These are phyloP conservation scores for Parachaetomium inaequale DNA, from an alignment of 495 filamentous ascomycete genomes.

Conservation along the genomic window DNA sequence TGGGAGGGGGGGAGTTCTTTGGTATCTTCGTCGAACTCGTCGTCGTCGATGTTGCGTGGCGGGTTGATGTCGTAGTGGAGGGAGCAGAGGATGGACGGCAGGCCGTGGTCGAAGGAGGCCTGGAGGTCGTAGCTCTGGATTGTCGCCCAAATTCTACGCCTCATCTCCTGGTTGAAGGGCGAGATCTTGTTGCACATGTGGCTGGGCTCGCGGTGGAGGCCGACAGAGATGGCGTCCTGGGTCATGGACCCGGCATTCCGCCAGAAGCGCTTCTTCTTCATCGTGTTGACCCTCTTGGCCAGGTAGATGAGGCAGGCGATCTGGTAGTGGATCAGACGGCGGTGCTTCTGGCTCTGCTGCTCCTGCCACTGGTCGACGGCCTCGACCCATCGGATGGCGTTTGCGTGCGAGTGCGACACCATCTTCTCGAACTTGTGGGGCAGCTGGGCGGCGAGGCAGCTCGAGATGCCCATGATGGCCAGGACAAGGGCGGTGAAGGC, in stretches of 20 bases:
- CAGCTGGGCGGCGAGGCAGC: slow-evolving; percentile 34
- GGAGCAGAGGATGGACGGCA: slow-evolving; percentile 46
- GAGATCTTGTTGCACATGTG: slow-evolving; percentile 34
- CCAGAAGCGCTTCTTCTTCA: slow-evolving; percentile 55
- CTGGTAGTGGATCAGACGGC: slow-evolving; percentile 45
- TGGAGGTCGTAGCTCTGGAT: slow-evolving; percentile 60
- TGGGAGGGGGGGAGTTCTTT: slow-evolving; percentile 35
- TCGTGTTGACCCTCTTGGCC: slow-evolving; percentile 43
- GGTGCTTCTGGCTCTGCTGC: slow-evolving; percentile 42
- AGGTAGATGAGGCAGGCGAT: slow-evolving; percentile 45
- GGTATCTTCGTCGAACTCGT: slow-evolving; percentile 43
- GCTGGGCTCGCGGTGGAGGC: slow-evolving; percentile 52
- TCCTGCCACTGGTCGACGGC: slow-evolving; percentile 38
- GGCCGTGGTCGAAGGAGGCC: slow-evolving; percentile 55
- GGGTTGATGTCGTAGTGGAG: slow-evolving; percentile 39
- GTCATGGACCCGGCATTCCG: slow-evolving; percentile 51
- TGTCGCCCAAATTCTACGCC: slow-evolving; percentile 61
- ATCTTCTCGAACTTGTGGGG: slow-evolving; percentile 38
- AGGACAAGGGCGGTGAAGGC: slow-evolving; percentile 48
- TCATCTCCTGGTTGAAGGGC: slow-evolving; percentile 61
- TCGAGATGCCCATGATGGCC: slow-evolving; percentile 41
- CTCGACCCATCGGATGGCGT: slow-evolving; percentile 39
- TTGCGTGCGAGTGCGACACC: slow-evolving; percentile 31
- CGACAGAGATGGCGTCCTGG: slow-evolving; percentile 55
- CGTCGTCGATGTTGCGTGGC: slow-evolving; percentile 44